These are phyloP conservation scores for Glaciozyma martinii DNA, from an alignment of 768 basidiomycete species.

Conservation along the genomic window DNA sequence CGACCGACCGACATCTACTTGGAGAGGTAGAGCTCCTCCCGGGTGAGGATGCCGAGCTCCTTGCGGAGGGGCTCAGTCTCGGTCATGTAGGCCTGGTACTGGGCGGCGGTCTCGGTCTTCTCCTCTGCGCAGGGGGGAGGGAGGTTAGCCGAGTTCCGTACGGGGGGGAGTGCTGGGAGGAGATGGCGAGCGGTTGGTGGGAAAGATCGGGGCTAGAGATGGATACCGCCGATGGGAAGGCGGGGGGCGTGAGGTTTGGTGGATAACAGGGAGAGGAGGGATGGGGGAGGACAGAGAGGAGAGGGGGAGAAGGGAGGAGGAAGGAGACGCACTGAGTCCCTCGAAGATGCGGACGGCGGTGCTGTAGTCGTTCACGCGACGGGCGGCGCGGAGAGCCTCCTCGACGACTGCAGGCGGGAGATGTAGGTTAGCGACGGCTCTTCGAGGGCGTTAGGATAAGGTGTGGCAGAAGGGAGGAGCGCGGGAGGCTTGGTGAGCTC, in stretches of 20 bases:
- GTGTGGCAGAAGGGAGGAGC: not conserved
- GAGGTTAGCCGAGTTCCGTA: not conserved
- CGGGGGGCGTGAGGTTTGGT: too few relatives aligned
- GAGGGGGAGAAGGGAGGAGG: not conserved
- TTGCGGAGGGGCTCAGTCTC: constrained; percentile 80
- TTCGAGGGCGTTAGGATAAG: not conserved
- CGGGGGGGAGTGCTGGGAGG: not conserved
- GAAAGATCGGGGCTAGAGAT: not conserved
- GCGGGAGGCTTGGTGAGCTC: not conserved
- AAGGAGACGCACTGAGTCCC: constrained; percentile 51
- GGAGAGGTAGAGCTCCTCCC: constrained; percentile 55
- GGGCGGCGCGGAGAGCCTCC: constrained; percentile 73
- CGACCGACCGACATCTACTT: constrained; percentile 4
- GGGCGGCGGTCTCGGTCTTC: constrained; percentile 94
- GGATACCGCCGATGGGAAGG: too few relatives aligned
- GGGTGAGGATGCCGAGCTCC: constrained; percentile 66
- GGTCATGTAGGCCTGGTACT: constrained; percentile 86
- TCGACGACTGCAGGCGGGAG: constrained; percentile 53
- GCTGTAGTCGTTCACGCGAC: constrained; percentile 92
- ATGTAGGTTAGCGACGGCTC: not conserved
- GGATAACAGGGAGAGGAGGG: constrained; percentile 1
- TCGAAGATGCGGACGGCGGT: constrained; percentile 95
- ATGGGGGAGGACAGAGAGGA: not conserved
- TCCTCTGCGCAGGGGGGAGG: constrained; percentile 44
- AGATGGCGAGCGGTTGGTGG: not conserved